These are phyloP conservation scores for Trypanosoma platydactyli DNA, from an alignment of 208 protist species.

Conservation along the genomic window DNA sequence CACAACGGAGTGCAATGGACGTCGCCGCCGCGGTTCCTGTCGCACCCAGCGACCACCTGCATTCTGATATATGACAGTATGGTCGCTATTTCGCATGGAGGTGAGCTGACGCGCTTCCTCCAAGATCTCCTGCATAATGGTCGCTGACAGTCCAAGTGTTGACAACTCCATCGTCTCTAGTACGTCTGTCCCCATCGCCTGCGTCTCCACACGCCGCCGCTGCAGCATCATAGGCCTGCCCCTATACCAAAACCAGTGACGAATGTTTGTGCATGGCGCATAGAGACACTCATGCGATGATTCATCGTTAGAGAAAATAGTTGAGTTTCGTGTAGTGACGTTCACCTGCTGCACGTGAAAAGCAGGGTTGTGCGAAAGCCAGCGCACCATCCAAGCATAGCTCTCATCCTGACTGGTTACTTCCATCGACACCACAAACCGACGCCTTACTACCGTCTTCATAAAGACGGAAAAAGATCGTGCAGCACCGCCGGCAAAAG, in stretches of 20 bases:
- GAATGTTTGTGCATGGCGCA: conserved; percentile 69
- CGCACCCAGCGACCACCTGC: conserved; percentile 72
- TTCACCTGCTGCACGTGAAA: conserved; percentile 83
- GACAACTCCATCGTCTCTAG: conserved; percentile 82
- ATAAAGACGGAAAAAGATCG: conserved; percentile 40
- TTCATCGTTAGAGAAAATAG: conserved; percentile 71
- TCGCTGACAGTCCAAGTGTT: conserved; percentile 57
- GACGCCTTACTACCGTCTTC: conserved; percentile 47
- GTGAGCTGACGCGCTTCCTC: conserved; percentile 65
- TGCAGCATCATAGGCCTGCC: conserved; percentile 69
- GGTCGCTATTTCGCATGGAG: conserved; percentile 63
- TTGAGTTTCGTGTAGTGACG: conserved; percentile 55
- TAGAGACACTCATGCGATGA: conserved; percentile 62
- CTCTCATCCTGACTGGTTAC: conserved; percentile 73
- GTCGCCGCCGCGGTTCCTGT: conserved; percentile 69
- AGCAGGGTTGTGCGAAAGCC: conserved; percentile 60
- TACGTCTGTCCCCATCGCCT: conserved; percentile 70
- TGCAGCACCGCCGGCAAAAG: conserved; percentile 59
- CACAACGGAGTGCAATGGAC: conserved; percentile 90
- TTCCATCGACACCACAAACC: conserved; percentile 85
- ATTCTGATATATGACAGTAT: conserved; percentile 87
- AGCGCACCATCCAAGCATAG: conserved; percentile 87
- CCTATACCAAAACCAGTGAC: conserved; percentile 85
- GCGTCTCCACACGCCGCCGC: conserved; percentile 66
- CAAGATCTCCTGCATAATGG: conserved; percentile 68